Evolutionary conservation across 768 basidiomycete species (phyloP), one percentile per base, ranked within the genome.

Genomic region (Mycena albidolilacea): DNA sequence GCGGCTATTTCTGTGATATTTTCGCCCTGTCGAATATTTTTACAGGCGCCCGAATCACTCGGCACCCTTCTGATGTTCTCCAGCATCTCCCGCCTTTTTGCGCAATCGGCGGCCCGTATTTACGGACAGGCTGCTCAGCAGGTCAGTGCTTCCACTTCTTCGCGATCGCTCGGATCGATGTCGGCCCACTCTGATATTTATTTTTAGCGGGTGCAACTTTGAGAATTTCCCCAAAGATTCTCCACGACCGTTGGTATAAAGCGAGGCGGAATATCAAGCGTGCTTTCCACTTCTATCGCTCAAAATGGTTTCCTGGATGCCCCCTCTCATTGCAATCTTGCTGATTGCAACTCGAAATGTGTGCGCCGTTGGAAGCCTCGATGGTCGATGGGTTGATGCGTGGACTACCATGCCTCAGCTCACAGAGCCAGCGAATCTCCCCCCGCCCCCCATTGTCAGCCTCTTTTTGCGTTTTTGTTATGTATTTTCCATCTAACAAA

Each of bases 381-480:
- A 60, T 19, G 73, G 72, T n/a, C 80, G 78, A 61, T 85, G 84
- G 84, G 78, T 83, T 14, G 77, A 81, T 52, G 79, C 82, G 0
- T 85, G 84, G 84, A 81, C 80, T 0, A 67, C 81, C 21, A 85
- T 85, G 85, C 85, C 85, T 4, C 85, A 85, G 70, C 78, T 85
- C 21, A 83, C 82, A 1, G 85, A 85, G 72, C 67, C 76, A 0
- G 70, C 69, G 0, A 85, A 85, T 74, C 78, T 85, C 1, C 85
- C 85, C 0, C 77, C 80, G 15, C 69, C 82, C 1, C 84, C 84
- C 8, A 84, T 82, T 72, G 81, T 78, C 35, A 41, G 71, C 71
- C 21, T 15, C 5, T 21, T n/a, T 14, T 30, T 35, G 38, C 17
- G 12, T 48, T 19, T 35, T 41, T 38, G 52, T 43, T n/a, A n/a